Evolutionary conservation across 2,329 filamentous ascomycete species (phyloP).

Genomic region (Daldinia eschscholtzii): DNA sequence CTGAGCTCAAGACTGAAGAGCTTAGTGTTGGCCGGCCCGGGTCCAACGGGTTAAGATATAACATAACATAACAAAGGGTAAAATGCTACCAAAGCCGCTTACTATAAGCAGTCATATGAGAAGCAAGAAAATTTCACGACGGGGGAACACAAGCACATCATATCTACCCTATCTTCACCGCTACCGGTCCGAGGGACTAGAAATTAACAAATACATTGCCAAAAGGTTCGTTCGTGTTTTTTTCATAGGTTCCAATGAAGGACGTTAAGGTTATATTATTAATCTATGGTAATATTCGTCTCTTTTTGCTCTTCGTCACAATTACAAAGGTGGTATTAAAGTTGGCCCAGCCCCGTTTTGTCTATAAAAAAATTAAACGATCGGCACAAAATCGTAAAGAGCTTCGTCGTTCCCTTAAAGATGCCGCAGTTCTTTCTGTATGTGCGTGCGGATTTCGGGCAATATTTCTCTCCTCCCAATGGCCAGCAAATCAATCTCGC

Average conservation of each 20-base stretch:
- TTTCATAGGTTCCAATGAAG: conserved; percentile 34
- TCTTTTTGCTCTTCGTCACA: conserved; percentile 37
- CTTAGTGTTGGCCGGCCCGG: neutral
- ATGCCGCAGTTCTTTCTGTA: conserved; percentile 5
- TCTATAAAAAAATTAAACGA: conserved; percentile 45
- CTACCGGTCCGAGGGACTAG: neutral
- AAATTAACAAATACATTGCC: neutral
- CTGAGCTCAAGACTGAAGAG: no score
- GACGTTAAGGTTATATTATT: conserved; percentile 40
- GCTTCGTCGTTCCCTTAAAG: conserved; percentile 13
- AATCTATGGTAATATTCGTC: conserved; percentile 39
- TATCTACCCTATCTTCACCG: neutral
- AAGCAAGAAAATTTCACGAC: neutral
- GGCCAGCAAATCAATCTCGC: conserved; percentile 32
- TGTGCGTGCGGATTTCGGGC: conserved; percentile 12
- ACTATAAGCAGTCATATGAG: neutral
- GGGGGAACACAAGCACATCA: neutral
- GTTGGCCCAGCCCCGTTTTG: conserved; percentile 32
- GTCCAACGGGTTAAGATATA: neutral
- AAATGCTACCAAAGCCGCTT: neutral
- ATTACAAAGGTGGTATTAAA: conserved; percentile 44
- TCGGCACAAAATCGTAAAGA: conserved; percentile 36
- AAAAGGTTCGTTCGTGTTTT: conserved; percentile 16
- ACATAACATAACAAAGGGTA: neutral
- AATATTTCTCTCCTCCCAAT: conserved; percentile 31